Percentiles rank a stretch among this genome's conserved stretches.
These are phyloP conservation scores for Globisporangium viniferum DNA, from an alignment of 352 stramenopile species.

Conservation along the genomic window DNA sequence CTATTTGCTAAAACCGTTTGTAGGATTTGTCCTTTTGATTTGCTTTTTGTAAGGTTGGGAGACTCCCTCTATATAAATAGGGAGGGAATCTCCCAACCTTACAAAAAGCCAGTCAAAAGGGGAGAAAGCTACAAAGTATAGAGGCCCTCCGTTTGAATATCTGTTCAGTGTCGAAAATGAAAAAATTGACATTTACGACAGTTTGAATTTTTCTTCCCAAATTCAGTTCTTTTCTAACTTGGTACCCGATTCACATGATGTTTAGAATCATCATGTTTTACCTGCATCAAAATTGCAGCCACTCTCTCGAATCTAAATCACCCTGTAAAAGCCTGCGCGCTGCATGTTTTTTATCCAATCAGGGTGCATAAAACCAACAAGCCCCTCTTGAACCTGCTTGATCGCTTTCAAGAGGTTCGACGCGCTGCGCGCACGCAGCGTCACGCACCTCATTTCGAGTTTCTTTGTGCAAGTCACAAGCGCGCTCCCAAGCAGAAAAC, in stretches of 20 bases:
- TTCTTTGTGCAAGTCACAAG: conserved; percentile 6
- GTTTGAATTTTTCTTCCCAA: too few relatives aligned
- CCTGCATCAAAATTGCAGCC: not conserved
- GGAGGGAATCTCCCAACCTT: too few relatives aligned
- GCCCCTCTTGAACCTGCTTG: not conserved
- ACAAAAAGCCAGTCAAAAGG: too few relatives aligned
- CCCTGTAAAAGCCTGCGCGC: not conserved
- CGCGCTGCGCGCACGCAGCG: not conserved
- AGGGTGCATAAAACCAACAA: not conserved
- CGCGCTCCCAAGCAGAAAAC: conserved; percentile 13
- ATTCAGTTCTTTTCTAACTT: too few relatives aligned
- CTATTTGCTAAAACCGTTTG: too few relatives aligned
- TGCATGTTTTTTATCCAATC: not conserved
- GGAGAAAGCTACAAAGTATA: too few relatives aligned
- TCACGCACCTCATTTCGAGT: conserved; percentile 17
- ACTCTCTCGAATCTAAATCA: not conserved
- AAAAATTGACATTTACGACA: too few relatives aligned
- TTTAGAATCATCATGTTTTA: not conserved
- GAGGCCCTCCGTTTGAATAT: too few relatives aligned
- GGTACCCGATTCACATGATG: not conserved
- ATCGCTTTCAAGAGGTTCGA: conserved; percentile 1
- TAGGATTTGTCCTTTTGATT: too few relatives aligned
- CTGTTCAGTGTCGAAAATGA: too few relatives aligned
- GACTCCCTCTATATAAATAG: too few relatives aligned
- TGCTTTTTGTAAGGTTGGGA: too few relatives aligned